Percentiles rank a stretch among this genome's conserved stretches.
These are phyloP conservation scores for Hemisphaericaspora xylofermentans DNA, from an alignment of 1,139 yeast species.

Conservation along the genomic window DNA sequence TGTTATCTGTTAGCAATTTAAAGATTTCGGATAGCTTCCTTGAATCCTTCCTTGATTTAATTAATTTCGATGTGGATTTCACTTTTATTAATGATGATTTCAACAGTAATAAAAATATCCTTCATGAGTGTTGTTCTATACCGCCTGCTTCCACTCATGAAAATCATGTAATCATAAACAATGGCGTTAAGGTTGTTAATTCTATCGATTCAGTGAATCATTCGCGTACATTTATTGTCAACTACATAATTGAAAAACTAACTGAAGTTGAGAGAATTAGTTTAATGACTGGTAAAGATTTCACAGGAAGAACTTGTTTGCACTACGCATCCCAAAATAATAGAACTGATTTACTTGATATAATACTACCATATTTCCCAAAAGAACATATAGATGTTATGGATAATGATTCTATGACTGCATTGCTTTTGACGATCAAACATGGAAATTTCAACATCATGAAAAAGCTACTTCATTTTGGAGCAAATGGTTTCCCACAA, in stretches of 20 bases:
- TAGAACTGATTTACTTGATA: conserved; percentile 52
- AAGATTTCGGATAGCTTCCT: conserved; percentile 51
- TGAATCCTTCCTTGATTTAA: conserved; percentile 42
- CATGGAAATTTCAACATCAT: conserved; percentile 61
- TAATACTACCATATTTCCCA: conserved; percentile 42
- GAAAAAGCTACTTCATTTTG: conserved; percentile 39
- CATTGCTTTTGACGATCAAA: conserved; percentile 76
- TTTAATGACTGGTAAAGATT: conserved; percentile 48
- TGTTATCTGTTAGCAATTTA: conserved; percentile 56
- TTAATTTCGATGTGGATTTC: conserved; percentile 44
- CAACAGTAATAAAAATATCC: conserved; percentile 39
- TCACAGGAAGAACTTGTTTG: conserved; percentile 78
- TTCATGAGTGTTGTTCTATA: conserved; percentile 49
- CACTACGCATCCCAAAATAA: conserved; percentile 85
- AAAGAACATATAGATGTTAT: conserved; percentile 45
- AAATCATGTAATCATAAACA: conserved; percentile 35
- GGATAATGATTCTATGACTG: conserved; percentile 77
- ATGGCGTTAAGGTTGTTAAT: conserved; percentile 45
- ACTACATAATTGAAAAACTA: conserved; percentile 30
- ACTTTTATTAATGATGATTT: conserved; percentile 39
- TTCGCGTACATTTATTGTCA: conserved; percentile 39
- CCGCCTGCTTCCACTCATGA: conserved; percentile 35
- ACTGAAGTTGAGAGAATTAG: conserved; percentile 19
- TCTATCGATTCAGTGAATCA: conserved; percentile 44
- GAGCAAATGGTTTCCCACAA: conserved; percentile 58